phyloP scores from a whole-genome alignment of 1,139 yeast genomes.

The Saccharomyces hybrid region DNA sequence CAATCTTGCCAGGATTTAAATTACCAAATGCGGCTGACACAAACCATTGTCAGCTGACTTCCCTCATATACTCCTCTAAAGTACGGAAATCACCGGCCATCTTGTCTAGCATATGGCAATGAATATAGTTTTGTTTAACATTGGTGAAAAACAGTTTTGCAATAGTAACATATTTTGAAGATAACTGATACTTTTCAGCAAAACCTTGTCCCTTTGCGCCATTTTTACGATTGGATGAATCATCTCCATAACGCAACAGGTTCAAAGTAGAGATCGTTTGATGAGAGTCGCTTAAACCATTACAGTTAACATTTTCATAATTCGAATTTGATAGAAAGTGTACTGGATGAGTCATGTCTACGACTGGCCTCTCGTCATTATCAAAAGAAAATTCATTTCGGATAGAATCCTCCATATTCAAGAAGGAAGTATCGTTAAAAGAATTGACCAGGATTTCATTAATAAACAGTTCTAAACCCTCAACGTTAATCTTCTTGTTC shows the following conservation, averaged over 20 bases:
- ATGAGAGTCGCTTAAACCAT: not conserved
- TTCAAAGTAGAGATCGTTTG: not conserved
- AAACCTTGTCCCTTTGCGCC: slow-evolving; percentile 19
- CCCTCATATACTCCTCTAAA: slow-evolving; percentile 17
- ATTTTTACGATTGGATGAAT: not conserved
- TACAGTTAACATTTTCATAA: not conserved
- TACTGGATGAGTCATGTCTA: not conserved
- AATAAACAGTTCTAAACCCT: slow-evolving; percentile 23
- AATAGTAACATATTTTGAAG: slow-evolving; percentile 25
- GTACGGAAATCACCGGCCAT: slow-evolving; percentile 22
- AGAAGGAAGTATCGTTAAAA: slow-evolving; percentile 29
- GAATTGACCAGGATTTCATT: slow-evolving; percentile 28
- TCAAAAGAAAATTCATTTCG: slow-evolving; percentile 18
- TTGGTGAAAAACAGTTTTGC: slow-evolving; percentile 26
- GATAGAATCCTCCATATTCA: slow-evolving; percentile 22
- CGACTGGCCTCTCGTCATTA: not conserved
- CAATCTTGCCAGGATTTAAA: not conserved
- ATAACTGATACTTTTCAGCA: slow-evolving; percentile 28
- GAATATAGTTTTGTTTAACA: slow-evolving; percentile 21
- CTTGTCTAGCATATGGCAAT: slow-evolving; percentile 25
- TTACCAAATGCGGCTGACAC: not conserved
- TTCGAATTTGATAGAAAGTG: not conserved
- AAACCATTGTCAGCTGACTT: slow-evolving; percentile 1
- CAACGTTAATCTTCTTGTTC: slow-evolving; percentile 7
- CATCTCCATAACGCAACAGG: not conserved